These are phyloP conservation scores for Austropuccinia psidii DNA, from an alignment of 1,284 basidiomycete genomes.

Conservation along the genomic window DNA sequence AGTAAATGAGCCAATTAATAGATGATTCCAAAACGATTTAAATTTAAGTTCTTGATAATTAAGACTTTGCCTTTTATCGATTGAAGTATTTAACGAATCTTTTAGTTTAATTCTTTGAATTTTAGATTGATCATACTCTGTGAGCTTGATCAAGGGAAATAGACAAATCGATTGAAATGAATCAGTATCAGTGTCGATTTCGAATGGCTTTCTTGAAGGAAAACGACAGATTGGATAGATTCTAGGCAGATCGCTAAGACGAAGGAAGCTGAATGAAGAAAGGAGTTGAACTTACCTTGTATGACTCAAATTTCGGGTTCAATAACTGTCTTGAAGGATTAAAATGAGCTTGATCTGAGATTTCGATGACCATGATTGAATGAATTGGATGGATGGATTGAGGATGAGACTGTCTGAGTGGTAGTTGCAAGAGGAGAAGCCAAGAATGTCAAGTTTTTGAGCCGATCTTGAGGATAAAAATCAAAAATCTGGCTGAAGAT, in stretches of 20 bases:
- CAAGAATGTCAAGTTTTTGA: too few species aligned
- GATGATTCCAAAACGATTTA: neutral
- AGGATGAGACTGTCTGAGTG: too few species aligned
- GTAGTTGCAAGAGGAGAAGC: too few species aligned
- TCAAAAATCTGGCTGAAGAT: too few species aligned
- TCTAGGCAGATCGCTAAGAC: neutral
- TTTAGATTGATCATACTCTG: neutral
- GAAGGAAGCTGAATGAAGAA: neutral
- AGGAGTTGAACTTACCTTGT: neutral
- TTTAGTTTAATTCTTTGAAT: neutral
- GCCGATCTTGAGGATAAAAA: too few species aligned
- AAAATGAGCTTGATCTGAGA: too few species aligned
- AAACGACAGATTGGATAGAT: neutral
- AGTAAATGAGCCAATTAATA: neutral
- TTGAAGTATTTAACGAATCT: neutral
- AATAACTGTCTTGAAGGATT: neutral
- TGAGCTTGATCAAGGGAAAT: too few species aligned
- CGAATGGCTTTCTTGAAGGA: too few species aligned
- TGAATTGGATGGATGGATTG: too few species aligned
- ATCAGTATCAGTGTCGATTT: too few species aligned
- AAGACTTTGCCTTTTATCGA: neutral
- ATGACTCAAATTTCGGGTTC: neutral
- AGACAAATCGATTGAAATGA: too few species aligned
- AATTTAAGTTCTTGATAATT: neutral
- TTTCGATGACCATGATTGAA: too few species aligned